Conservation (phyloP, 2,329 filamentous ascomycete genomes). For the Biscogniauxia marginata region DNA sequence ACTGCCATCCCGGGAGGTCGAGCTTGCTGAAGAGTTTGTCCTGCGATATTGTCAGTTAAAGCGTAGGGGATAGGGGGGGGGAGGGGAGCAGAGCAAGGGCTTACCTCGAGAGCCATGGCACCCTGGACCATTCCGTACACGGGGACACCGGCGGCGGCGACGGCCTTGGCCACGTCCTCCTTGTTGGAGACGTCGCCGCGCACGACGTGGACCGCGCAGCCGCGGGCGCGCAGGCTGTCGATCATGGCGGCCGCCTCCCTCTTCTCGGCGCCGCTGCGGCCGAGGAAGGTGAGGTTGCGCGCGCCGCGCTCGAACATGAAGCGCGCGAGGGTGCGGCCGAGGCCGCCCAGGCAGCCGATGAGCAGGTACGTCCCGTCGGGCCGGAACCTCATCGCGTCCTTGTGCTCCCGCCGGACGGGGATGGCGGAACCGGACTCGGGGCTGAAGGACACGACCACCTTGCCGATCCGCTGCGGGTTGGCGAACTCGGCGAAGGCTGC, state of each 20-base stretch:
- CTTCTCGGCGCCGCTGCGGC: slow-evolving; percentile 26
- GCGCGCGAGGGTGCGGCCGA: slow-evolving; percentile 32
- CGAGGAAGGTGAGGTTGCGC: slow-evolving; percentile 32
- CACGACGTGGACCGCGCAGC: slow-evolving; percentile 25
- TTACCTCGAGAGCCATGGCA: slow-evolving; percentile 35
- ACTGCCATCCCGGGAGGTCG: slow-evolving; percentile 14
- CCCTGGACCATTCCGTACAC: slow-evolving; percentile 22
- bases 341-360: slow-evolving; percentile 28
- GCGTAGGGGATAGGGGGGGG: neutral
- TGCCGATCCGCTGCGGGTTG: slow-evolving; percentile 16
- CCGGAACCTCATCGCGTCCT: slow-evolving; percentile 12
- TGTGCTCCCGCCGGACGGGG: slow-evolving; percentile 6
- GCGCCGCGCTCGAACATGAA: slow-evolving; percentile 35
- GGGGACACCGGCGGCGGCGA: slow-evolving; percentile 14
- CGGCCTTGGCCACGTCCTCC: slow-evolving; percentile 22
- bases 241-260: slow-evolving; percentile 25
- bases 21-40: slow-evolving; percentile 8
- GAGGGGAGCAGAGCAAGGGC: slow-evolving; percentile 8
- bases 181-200: slow-evolving; percentile 25
- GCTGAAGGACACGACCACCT: slow-evolving; percentile 11
- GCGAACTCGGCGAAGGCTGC: slow-evolving; percentile 14
- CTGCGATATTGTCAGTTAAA: slow-evolving; percentile 1
- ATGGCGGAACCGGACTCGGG: neutral
- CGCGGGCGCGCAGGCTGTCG: slow-evolving; percentile 19
- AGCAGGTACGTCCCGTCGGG: slow-evolving; percentile 21